phyloP scores from a whole-genome alignment of 106 monocot genomes.

The Apostasia ramifera region DNA sequence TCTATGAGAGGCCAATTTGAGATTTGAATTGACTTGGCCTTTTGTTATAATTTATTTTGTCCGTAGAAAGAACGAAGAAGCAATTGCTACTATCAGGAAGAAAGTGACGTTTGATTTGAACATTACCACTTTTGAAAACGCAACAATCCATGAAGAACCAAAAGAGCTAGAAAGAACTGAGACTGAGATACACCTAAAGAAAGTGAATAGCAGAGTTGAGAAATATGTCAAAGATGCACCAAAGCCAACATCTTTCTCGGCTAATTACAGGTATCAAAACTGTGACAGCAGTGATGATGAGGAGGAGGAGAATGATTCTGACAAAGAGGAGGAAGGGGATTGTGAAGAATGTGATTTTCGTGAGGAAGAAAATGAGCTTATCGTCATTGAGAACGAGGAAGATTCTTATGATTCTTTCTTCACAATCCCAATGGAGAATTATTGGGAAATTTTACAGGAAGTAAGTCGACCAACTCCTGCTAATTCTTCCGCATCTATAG shows the following conservation, averaged over 20 bases:
- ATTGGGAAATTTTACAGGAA: slow-evolving; percentile 23
- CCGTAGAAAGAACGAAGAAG: slow-evolving; percentile 23
- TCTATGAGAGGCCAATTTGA: not conserved
- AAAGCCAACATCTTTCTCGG: slow-evolving; percentile 18
- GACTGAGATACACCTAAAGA: slow-evolving; percentile 4
- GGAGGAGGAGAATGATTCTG: slow-evolving; percentile 18
- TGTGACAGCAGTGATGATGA: slow-evolving; percentile 37
- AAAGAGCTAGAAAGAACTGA: not conserved
- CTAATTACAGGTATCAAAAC: slow-evolving; percentile 66
- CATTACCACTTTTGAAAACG: slow-evolving; percentile 42
- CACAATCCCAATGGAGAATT: slow-evolving; percentile 43
- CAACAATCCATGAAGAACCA: not conserved
- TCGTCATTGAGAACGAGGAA: slow-evolving; percentile 30
- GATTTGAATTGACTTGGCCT: not conserved
- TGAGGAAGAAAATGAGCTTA: slow-evolving; percentile 13
- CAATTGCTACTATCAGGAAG: slow-evolving; percentile 35
- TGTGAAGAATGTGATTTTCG: slow-evolving; percentile 16
- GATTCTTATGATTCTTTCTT: slow-evolving; percentile 82
- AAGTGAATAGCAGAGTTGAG: slow-evolving; percentile 10
- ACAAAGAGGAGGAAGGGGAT: slow-evolving; percentile 27
- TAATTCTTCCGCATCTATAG: not conserved
- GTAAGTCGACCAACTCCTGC: slow-evolving; percentile 14
- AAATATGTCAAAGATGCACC: not conserved
- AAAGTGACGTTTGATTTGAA: slow-evolving; percentile 84
- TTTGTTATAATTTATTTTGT: slow-evolving; percentile 1